phyloP scores from a whole-genome alignment of 1,139 yeast species.

The Entelexis paramagnoliae region DNA sequence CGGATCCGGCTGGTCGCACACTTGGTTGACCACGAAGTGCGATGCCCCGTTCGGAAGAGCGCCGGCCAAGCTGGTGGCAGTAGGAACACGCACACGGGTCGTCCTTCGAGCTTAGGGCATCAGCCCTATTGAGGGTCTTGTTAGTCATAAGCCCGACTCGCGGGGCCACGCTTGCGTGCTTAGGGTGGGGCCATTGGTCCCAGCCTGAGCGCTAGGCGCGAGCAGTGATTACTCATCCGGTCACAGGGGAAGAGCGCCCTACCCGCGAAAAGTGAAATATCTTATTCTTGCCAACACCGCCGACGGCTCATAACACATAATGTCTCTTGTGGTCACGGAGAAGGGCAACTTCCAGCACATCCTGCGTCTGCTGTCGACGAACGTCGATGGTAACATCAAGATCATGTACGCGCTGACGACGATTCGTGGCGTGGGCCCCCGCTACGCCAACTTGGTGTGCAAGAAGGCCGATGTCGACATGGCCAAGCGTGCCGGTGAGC shows the following conservation, averaged over 20 bases:
- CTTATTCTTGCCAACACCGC: conserved; percentile 9
- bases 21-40: no score
- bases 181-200: neutral
- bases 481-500: conserved; percentile 99
- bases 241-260: conserved; percentile 6
- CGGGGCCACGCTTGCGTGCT: neutral
- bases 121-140: neutral
- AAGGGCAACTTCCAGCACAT: conserved; percentile 99
- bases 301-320: conserved; percentile 26
- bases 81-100: no score
- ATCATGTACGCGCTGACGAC: conserved; percentile 99
- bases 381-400: conserved; percentile 99
- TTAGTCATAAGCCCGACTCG: neutral
- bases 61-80: neutral
- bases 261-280: conserved; percentile 9
- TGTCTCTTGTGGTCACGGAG: conserved; percentile 98
- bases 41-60: no score
- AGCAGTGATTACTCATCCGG: neutral
- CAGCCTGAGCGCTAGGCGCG: neutral
- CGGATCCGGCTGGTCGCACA: neutral
- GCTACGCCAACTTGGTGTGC: conserved; percentile 99
- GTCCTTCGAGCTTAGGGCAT: neutral
- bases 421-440: conserved; percentile 99
- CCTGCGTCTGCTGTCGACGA: conserved; percentile 99
- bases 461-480: conserved; percentile 99